These are phyloP conservation scores for Elymus sibiricus DNA, from an alignment of 176 grass and related monocot genomes.

Conservation along the genomic window DNA sequence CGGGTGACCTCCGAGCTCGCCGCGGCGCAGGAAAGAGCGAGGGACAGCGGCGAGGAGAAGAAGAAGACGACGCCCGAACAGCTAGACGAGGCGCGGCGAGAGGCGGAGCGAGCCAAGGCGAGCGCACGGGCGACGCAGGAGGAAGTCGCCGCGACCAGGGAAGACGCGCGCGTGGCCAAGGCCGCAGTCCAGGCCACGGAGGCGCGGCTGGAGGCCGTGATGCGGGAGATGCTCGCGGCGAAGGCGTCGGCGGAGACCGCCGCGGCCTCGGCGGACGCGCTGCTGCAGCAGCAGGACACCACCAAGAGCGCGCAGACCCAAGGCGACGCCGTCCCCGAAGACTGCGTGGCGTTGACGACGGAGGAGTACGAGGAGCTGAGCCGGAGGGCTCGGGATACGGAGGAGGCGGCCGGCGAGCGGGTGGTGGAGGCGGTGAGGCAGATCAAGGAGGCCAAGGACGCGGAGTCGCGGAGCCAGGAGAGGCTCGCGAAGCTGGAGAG, in stretches of 20 bases:
- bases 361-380: conserved; percentile 70
- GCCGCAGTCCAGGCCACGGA: conserved; percentile 33
- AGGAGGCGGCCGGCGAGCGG: conserved; percentile 45
- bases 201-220: conserved; percentile 41
- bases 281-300: conserved; percentile 22
- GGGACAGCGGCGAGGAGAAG: background rate
- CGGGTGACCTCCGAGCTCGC: conserved; percentile 29
- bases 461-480: conserved; percentile 48
- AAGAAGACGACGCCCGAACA: background rate
- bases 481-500: conserved; percentile 27
- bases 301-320: background rate
- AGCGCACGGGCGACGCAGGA: conserved; percentile 38
- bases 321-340: background rate
- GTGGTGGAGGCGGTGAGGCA: conserved; percentile 51
- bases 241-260: conserved; percentile 46
- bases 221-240: conserved; percentile 54
- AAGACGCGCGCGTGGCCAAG: conserved; percentile 38
- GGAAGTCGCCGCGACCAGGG: conserved; percentile 38
- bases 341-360: conserved; percentile 25
- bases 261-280: conserved; percentile 30
- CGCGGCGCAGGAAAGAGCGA: conserved; percentile 24
- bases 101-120: conserved; percentile 49
- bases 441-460: conserved; percentile 61
- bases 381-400: conserved; percentile 46
- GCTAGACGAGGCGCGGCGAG: conserved; percentile 33